Percentiles rank a stretch among this genome's conserved stretches.
These are phyloP conservation scores for Tricharina praecox DNA, from an alignment of 495 filamentous ascomycete species.

Conservation along the genomic window DNA sequence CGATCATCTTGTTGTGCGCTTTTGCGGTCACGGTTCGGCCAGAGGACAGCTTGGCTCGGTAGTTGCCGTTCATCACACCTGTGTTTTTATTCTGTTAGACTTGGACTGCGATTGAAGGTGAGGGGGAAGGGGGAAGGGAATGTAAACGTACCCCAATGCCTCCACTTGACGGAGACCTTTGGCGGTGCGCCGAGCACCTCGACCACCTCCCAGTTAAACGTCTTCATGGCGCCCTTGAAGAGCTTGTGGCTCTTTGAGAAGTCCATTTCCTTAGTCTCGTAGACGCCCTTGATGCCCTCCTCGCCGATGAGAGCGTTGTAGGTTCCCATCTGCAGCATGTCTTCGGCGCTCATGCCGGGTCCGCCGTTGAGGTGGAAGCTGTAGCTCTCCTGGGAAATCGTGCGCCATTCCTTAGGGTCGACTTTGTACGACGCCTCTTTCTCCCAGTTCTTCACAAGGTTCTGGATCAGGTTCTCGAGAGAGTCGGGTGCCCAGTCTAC, in stretches of 20 bases:
- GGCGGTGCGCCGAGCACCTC: slow-evolving; percentile 49
- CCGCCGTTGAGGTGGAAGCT: slow-evolving; percentile 46
- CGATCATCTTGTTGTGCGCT: slow-evolving; percentile 26
- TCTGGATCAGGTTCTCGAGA: slow-evolving; percentile 43
- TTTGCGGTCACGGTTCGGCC: slow-evolving; percentile 44
- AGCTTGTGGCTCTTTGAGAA: slow-evolving; percentile 47
- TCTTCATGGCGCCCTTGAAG: slow-evolving; percentile 54
- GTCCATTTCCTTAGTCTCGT: slow-evolving; percentile 39
- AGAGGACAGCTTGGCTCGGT: slow-evolving; percentile 4
- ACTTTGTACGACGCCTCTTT: slow-evolving; percentile 52
- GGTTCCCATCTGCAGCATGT: slow-evolving; percentile 50
- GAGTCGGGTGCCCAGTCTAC: slow-evolving; percentile 37
- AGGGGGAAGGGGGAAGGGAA: background rate
- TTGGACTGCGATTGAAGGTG: background rate
- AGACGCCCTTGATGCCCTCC: slow-evolving; percentile 47
- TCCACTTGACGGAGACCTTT: slow-evolving; percentile 42
- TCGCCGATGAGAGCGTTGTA: slow-evolving; percentile 49
- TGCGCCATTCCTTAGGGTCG: slow-evolving; percentile 43
- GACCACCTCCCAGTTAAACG: slow-evolving; percentile 51
- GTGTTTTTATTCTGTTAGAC: background rate
- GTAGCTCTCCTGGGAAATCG: slow-evolving; percentile 40
- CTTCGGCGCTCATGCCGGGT: slow-evolving; percentile 36
- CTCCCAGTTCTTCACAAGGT: slow-evolving; percentile 59
- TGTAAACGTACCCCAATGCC: slow-evolving; percentile 40
- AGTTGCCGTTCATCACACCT: slow-evolving; percentile 3